A percentile compares a stretch with the other conserved stretches of the same genome.
phyloP scores from a whole-genome alignment of 345 rosid genomes.

The Limnanthes douglasii region DNA sequence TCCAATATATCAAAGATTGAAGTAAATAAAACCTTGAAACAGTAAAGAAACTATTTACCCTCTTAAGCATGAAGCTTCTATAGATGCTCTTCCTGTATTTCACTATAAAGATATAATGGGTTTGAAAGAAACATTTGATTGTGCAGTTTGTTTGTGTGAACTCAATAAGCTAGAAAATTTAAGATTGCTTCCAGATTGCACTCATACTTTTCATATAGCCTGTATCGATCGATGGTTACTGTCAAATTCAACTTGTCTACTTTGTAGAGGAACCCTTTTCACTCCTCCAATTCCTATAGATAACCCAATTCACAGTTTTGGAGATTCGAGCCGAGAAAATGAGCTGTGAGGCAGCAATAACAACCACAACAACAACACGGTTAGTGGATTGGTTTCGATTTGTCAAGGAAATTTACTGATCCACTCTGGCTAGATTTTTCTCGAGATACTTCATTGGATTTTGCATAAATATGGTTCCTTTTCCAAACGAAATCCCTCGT shows the following conservation, averaged over 20 bases:
- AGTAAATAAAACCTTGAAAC: too few relatives aligned
- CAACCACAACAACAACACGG: too few relatives aligned
- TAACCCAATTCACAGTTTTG: conserved; percentile 40
- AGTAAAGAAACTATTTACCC: too few relatives aligned
- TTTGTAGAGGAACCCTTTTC: conserved; percentile 67
- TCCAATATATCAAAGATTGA: too few relatives aligned
- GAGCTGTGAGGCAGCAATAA: conserved; percentile 16
- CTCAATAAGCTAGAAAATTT: conserved; percentile 52
- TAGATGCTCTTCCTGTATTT: conserved; percentile 80
- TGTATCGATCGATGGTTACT: conserved; percentile 91
- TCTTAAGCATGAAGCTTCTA: conserved; percentile 75
- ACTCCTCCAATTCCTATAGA: conserved; percentile 24
- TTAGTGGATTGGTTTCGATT: conserved; percentile 18
- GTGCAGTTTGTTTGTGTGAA: conserved; percentile 81
- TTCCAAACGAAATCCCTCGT: too few relatives aligned
- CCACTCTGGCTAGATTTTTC: too few relatives aligned
- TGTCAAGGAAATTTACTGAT: conserved; percentile 27
- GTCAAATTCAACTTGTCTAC: conserved; percentile 86
- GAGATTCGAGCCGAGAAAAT: conserved; percentile 34
- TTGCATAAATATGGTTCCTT: too few relatives aligned
- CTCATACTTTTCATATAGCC: conserved; percentile 84
- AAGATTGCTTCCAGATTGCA: conserved; percentile 69
- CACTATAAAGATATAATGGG: conserved; percentile 56
- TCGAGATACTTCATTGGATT: too few relatives aligned
- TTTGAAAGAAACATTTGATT: conserved; percentile 72